Evolutionary conservation across 495 filamentous ascomycete genomes (phyloP).

Genomic region (Penicillium herquei): DNA sequence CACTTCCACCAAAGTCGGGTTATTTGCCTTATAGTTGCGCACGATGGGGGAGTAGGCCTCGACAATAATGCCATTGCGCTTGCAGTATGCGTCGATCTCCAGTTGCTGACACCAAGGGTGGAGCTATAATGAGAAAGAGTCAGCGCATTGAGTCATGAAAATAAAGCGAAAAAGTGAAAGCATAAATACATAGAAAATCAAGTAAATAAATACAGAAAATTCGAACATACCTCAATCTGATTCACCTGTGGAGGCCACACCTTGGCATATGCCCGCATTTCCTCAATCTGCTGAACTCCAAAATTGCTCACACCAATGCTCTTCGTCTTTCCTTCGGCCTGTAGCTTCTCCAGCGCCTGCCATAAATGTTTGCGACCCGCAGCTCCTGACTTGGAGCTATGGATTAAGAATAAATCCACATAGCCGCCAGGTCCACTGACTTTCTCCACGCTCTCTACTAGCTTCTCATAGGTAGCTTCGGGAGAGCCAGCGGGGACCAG

Average conservation of each 20-base stretch:
- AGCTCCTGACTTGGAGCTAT: conserved; percentile 55
- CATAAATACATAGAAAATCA: background rate
- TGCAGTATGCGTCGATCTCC: conserved; percentile 58
- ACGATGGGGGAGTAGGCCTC: conserved; percentile 69
- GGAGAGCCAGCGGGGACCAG: conserved; percentile 52
- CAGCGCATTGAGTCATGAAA: conserved; percentile 2
- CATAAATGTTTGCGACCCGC: conserved; percentile 59
- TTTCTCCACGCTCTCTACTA: conserved; percentile 60
- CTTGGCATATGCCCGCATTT: conserved; percentile 59
- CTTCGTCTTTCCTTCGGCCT: conserved; percentile 55
- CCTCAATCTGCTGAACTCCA: conserved; percentile 59
- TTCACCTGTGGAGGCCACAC: conserved; percentile 67
- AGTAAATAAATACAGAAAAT: background rate
- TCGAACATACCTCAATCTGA: conserved; percentile 59
- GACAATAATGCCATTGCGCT: conserved; percentile 57
- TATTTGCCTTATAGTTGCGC: conserved; percentile 57
- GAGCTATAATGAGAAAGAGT: conserved; percentile 38
- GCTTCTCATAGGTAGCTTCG: conserved; percentile 57
- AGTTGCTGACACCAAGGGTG: conserved; percentile 69
- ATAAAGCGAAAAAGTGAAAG: background rate
- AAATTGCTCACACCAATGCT: conserved; percentile 73
- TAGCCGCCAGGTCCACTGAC: conserved; percentile 60
- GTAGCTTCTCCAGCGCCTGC: conserved; percentile 61
- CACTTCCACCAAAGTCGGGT: conserved; percentile 51
- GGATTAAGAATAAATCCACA: conserved; percentile 70